These are phyloP conservation scores for Rhododendron williamsianum DNA, from an alignment of 148 eudicot species.

Conservation along the genomic window DNA sequence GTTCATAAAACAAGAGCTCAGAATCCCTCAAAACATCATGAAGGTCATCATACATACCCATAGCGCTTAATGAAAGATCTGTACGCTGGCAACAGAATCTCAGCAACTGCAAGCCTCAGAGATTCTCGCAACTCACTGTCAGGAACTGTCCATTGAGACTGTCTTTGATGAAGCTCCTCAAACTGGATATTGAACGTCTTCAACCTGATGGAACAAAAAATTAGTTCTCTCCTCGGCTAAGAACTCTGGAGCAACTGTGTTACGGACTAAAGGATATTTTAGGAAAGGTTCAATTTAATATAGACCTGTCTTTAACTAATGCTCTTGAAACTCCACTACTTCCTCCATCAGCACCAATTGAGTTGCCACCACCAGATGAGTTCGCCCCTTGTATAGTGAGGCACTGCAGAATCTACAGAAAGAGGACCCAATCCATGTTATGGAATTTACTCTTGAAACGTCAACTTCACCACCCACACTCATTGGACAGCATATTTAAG, in stretches of 20 bases:
- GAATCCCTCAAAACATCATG: neutral
- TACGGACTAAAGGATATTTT: neutral
- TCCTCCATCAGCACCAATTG: conserved; percentile 62
- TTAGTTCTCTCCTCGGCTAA: neutral
- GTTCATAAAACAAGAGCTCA: neutral
- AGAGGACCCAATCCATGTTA: neutral
- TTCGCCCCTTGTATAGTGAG: conserved; percentile 79
- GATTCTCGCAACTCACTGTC: conserved; percentile 95
- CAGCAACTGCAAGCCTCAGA: conserved; percentile 90
- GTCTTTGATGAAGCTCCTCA: conserved; percentile 98
- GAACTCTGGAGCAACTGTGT: neutral
- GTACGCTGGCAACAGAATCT: conserved; percentile 91
- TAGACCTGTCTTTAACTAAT: conserved; percentile 75
- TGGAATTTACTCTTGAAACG: neutral
- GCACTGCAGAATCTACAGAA: conserved; percentile 70
- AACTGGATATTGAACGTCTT: conserved; percentile 80
- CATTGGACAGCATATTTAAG: neutral
- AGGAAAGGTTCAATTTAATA: neutral
- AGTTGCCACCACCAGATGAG: conserved; percentile 79
- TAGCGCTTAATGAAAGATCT: conserved; percentile 92
- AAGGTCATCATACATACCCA: conserved; percentile 46
- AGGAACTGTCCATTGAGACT: conserved; percentile 98
- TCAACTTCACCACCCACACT: neutral
- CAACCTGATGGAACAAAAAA: conserved; percentile 38
- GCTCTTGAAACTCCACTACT: conserved; percentile 96